Percentiles rank a stretch among this genome's conserved stretches.
phyloP scores from a whole-genome alignment of 768 basidiomycete genomes.

The Serpula lacrymans region DNA sequence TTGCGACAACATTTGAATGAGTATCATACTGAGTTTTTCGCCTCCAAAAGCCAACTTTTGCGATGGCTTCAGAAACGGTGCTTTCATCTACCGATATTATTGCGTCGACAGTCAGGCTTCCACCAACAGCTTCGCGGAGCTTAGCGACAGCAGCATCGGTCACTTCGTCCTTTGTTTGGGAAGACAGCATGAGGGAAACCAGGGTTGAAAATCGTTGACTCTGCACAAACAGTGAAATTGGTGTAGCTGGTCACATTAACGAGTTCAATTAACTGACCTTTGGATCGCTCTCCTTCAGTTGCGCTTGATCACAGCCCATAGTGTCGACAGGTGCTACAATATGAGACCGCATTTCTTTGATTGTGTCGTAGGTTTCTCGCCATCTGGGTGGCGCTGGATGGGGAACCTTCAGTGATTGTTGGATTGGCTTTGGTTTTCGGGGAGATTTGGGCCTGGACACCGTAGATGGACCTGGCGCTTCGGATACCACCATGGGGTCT shows the following conservation, averaged over 20 bases:
- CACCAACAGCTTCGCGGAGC: constrained; percentile 71
- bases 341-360: constrained; percentile 71
- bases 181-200: constrained; percentile 91
- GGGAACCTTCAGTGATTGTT: constrained; percentile 49
- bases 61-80: constrained; percentile 71
- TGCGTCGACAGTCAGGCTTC: constrained; percentile 71
- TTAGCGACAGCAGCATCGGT: constrained; percentile 76
- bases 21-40: constrained; percentile 80
- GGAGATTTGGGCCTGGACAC: constrained; percentile 32
- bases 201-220: constrained; percentile 81
- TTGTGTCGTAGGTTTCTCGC: constrained; percentile 66
- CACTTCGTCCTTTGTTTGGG: constrained; percentile 93
- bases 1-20: constrained; percentile 13
- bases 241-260: neutral
- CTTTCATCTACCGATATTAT: constrained; percentile 60
- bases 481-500: neutral
- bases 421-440: constrained; percentile 55
- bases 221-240: constrained; percentile 33
- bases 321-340: constrained; percentile 87
- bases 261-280: constrained; percentile 42
- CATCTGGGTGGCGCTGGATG: constrained; percentile 68
- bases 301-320: constrained; percentile 82
- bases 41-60: constrained; percentile 92
- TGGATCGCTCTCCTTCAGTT: constrained; percentile 58
- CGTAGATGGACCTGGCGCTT: neutral